Evolutionary conservation across 1,139 yeast genomes (phyloP), one percentile per base, ranked within the genome.

Genomic region (Scheffersomyces titani): DNA sequence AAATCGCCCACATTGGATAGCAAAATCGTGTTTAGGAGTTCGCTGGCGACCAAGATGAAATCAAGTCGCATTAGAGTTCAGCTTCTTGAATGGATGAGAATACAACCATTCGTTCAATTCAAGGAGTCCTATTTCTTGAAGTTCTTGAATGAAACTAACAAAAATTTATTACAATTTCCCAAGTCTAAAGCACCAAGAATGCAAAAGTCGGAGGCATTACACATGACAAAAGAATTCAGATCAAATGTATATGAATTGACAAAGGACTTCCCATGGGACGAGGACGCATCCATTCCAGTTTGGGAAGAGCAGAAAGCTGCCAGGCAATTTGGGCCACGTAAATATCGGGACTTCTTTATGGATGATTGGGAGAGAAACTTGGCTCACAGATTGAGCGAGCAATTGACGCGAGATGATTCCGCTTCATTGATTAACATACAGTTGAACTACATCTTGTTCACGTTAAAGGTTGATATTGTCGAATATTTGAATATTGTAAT

Each of bases 81-180:
- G 57, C 62, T 77, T n/a, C 62, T 69, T 7, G 77, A 77, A 57
- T 80, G 84, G 84, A 70, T 77, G 67, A 66, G 67, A 22, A 56
- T 78, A 18, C 67, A 70, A 47, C 83, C 83, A 0, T 77, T 77
- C 55, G 62, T 65, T 18, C 73, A 73, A 56, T 72, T 75, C 54
- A 67, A 72, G 47, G 74, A 71, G 51, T 62, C 70, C 3, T 74
- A 60, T 51, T 55, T 56, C 44, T 54, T 55, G 19, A 60, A 59
- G 13, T 59, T 60, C 47, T 44, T 58, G 46, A 56, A 57, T 9
- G 62, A 59, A 50, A 53, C 63, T 53, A 51, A 53, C 13, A 54
- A 54, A 19, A 57, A 58, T 30, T 52, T 58, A 53, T 54, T 3
- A 44, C 60, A 60, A 6, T 62, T 62, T 48, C 46, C 58, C 11